phyloP scores from a whole-genome alignment of 164 flowering plant genomes.

The Dillenia turbinata region DNA sequence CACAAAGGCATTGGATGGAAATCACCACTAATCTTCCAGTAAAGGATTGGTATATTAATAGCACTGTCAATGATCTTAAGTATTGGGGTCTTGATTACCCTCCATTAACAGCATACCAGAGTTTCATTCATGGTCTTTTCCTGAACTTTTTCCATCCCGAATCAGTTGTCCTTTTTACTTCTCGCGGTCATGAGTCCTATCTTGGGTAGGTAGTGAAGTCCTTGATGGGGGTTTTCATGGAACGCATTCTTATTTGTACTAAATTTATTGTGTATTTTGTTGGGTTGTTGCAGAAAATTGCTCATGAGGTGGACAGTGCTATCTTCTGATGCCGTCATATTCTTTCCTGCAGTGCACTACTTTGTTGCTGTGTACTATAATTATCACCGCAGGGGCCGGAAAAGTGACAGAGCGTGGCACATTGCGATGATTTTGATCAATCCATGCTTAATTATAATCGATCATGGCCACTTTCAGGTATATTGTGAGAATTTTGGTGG shows the following conservation, averaged over 20 bases:
- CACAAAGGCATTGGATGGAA: slow-evolving; percentile 99
- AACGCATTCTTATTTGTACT: neutral
- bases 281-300: slow-evolving; percentile 58
- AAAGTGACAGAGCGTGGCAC: slow-evolving; percentile 64
- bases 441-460: slow-evolving; percentile 79
- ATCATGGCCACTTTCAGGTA: slow-evolving; percentile 99
- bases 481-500: neutral
- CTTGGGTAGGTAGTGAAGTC: slow-evolving; percentile 47
- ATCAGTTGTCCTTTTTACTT: slow-evolving; percentile 59
- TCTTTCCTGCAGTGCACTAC: slow-evolving; percentile 74
- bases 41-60: slow-evolving; percentile 67
- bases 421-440: slow-evolving; percentile 62
- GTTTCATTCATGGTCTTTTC: slow-evolving; percentile 65
- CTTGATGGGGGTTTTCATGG: neutral
- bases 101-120: slow-evolving; percentile 94
- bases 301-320: slow-evolving; percentile 95
- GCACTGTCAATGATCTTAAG: slow-evolving; percentile 59
- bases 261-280: neutral
- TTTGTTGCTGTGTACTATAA: slow-evolving; percentile 43
- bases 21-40: slow-evolving; percentile 66
- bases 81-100: slow-evolving; percentile 99
- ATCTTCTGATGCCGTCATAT: slow-evolving; percentile 68
- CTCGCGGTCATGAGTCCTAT: slow-evolving; percentile 83
- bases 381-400: slow-evolving; percentile 8
- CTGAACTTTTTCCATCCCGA: slow-evolving; percentile 55